Percentiles rank a stretch among this genome's conserved stretches.
Conservation (phyloP, 805 yeast species). For the Ogataea nitratoaversa region DNA sequence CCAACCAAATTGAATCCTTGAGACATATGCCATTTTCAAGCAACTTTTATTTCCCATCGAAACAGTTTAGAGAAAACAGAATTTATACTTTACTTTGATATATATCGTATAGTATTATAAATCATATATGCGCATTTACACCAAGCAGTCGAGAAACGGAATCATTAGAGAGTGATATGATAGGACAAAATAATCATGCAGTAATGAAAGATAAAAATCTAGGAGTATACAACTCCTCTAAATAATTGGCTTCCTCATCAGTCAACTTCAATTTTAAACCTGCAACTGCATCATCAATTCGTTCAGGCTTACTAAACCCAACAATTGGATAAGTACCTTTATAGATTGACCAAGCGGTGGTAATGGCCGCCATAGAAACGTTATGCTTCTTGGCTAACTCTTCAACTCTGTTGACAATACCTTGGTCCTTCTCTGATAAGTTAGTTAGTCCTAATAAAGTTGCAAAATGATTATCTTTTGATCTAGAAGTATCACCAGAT, state of each 20-base stretch:
- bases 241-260: constrained; percentile 31
- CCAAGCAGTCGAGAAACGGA: no score
- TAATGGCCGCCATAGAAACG: constrained; percentile 47
- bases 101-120: no score
- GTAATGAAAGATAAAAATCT: not conserved
- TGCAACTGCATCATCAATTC: constrained; percentile 48
- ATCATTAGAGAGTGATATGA: no score
- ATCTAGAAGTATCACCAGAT: constrained; percentile 3
- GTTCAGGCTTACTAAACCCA: constrained; percentile 42
- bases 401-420: constrained; percentile 43
- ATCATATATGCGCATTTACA: no score
- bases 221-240: constrained; percentile 33
- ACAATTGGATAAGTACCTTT: constrained; percentile 51
- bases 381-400: constrained; percentile 42
- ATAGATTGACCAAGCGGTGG: constrained; percentile 47
- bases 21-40: no score
- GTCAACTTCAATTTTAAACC: constrained; percentile 38
- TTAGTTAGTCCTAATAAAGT: constrained; percentile 11
- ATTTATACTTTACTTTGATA: no score
- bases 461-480: not conserved
- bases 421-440: constrained; percentile 8
- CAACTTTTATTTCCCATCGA: no score
- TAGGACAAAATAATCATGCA: not conserved
- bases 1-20: no score
- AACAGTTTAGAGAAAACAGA: no score